A percentile compares a stretch with the other conserved stretches of the same genome.
Conservation (phyloP, 495 filamentous ascomycete species). For the Corynascus novoguineensis region DNA sequence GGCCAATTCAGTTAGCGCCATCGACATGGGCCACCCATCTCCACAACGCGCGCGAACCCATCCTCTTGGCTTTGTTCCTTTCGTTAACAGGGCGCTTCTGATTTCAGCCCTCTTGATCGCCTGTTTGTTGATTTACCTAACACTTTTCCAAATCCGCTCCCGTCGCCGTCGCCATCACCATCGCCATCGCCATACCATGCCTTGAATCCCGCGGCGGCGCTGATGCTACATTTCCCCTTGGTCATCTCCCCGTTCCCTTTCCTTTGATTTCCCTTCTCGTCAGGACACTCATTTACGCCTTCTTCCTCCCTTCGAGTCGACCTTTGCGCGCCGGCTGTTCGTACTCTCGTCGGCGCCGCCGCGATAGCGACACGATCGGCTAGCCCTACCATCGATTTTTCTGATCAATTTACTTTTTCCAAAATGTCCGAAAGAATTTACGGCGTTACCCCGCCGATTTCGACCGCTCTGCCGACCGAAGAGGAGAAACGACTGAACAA, state of each 20-base stretch:
- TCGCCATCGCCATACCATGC: slow-evolving; percentile 10
- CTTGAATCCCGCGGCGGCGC: slow-evolving; percentile 7
- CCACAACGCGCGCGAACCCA: neutral
- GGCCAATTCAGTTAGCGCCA: neutral
- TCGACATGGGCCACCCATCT: too few relatives aligned
- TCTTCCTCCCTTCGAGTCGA: neutral
- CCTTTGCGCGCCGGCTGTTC: neutral
- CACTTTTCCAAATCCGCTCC: neutral
- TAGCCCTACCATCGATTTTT: neutral
- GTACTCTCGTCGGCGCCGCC: neutral
- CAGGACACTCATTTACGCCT: slow-evolving; percentile 3
- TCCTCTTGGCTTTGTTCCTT: neutral
- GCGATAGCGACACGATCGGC: neutral
- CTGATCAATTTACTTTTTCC: neutral
- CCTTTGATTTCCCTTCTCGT: neutral
- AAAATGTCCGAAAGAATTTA: slow-evolving; percentile 42
- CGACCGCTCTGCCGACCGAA: slow-evolving; percentile 64
- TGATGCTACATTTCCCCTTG: neutral
- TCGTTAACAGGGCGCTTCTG: neutral
- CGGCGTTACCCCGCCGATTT: slow-evolving; percentile 84
- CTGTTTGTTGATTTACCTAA: neutral
- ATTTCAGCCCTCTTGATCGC: neutral
- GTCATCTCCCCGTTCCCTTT: neutral
- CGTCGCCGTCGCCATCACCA: slow-evolving; percentile 3
- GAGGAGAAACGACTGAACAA: slow-evolving; percentile 69